Percentiles rank a stretch among this genome's conserved stretches.
phyloP scores from a whole-genome alignment of 2,329 filamentous ascomycete species.

The Ilyonectria mors-panacis region DNA sequence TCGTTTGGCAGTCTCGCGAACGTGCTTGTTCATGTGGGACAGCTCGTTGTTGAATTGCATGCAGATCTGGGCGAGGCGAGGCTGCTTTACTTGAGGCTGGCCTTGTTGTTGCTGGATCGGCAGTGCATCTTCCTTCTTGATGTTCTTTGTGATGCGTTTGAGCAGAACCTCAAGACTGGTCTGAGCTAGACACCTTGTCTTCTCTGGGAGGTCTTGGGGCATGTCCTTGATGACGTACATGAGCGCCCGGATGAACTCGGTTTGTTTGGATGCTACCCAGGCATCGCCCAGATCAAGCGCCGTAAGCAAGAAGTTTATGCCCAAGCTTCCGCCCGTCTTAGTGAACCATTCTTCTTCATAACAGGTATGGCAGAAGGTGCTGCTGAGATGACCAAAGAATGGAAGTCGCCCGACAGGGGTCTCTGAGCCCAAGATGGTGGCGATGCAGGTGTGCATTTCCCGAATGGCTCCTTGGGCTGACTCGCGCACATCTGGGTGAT shows the following conservation, averaged over 20 bases:
- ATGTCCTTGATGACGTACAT: constrained; percentile 99
- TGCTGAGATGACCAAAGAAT: constrained; percentile 88
- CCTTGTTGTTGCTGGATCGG: constrained; percentile 56
- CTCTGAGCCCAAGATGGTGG: constrained; percentile 83
- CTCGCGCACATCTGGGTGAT: constrained; percentile 84
- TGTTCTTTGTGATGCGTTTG: constrained; percentile 81
- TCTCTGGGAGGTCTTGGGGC: constrained; percentile 92
- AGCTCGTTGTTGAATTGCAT: constrained; percentile 90
- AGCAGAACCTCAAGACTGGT: constrained; percentile 86
- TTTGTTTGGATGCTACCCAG: constrained; percentile 87
- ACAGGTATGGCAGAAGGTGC: constrained; percentile 92
- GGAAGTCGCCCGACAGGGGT: constrained; percentile 81
- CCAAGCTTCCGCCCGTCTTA: constrained; percentile 91
- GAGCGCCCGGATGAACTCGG: constrained; percentile 90
- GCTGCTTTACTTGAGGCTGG: constrained; percentile 63
- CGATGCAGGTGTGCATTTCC: constrained; percentile 82
- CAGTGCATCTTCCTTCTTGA: constrained; percentile 80
- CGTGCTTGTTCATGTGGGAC: constrained; percentile 95
- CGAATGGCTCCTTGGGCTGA: constrained; percentile 85
- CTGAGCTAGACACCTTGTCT: constrained; percentile 86
- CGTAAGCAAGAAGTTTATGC: constrained; percentile 89
- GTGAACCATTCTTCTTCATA: constrained; percentile 99
- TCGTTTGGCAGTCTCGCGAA: constrained; percentile 87
- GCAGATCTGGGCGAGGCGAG: constrained; percentile 83
- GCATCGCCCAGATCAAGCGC: constrained; percentile 86